Evolutionary conservation across 306 rosid genomes (phyloP), one percentile per base, ranked within the genome.

Genomic region (Vachellia pachyceras): DNA sequence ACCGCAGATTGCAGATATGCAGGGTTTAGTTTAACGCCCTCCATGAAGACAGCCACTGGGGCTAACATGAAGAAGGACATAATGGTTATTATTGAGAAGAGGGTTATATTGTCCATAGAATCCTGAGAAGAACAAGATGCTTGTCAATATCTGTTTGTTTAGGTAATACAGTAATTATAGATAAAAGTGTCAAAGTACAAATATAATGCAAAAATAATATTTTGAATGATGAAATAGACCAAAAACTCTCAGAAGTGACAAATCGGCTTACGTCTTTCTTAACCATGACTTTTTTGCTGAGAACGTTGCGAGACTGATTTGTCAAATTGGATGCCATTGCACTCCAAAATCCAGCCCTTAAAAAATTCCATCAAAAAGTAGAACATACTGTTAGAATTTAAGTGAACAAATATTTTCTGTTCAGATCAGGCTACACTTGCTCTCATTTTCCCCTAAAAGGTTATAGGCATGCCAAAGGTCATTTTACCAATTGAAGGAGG

Each of bases 281-380:
- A 76, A 89, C 90, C 99, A 96, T 93, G 86, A 96, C 86, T 75
- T 92, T 93, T 85, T 96, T 96, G 92, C 99, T 96, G 61, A 96
- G 99, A 72, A 96, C 99, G 72, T 96, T 96, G 72, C 98, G 99
- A 72, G 94, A 96, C 77, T 96, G 99, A 80, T 93, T 93, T 10
- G 98, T 55, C 91, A 93, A 77, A 88, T 96, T 96, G 84, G 99
- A 95, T 73, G 98, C 99, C 99, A 95, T 95, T 42, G 99, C 99
- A 84, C 94, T 95, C 93, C 86, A 91, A 91, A 95, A 95, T 72
- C 99, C 98, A 75, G 85, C 89, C 99, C 98, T 95, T 72, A 72
- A 77, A 49, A 81, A 78, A 68, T 80, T 23, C 77, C 83, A 75
- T 42, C 63, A 23, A 65, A 64, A 44, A 79, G 36, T 10, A 58